Evolutionary conservation across 176 grass and related monocot species (phyloP), one percentile per base, ranked within the genome.

Genomic region (Oryza brachyantha): DNA sequence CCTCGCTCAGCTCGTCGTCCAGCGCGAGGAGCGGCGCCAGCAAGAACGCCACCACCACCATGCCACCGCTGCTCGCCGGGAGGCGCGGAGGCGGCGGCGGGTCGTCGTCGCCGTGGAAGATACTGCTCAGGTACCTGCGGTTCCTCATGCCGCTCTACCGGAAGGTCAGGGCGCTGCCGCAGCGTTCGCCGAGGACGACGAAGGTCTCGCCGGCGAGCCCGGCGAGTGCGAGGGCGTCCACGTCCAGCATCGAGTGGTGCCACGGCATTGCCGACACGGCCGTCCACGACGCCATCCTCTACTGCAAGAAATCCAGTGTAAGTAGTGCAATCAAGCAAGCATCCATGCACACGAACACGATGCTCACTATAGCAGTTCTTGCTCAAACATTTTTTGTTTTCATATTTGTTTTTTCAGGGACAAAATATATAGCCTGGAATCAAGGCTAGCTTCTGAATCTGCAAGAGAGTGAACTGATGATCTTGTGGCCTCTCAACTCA

Each of bases 301-400:
- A 98, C 86, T 98, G 95, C 92, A 98, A 94, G 79, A 98, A 64
- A 63, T 98, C 92, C 79, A 94, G 85, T 46, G 92, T 92, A 69
- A 81, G 89, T 84, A 43, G 13, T 7, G 5, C 11, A 9, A 22
- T 2, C 34, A 10, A 41, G 5, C 34, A 12, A 54, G 5, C n/a
- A 26, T 65, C 8, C 32, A 75, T 16, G n/a, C 32, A 28, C 61
- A 45, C 21, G 5, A 45, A 1, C 60, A 42, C 12, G 32, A 50
- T 34, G 38, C 19, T 54, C 57, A 26, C 40, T 22, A 1, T 38
- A 8, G 29, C 5, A 10, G 45, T 27, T 68, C n/a, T 55, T 27
- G 45, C 75, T 27, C 7, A 76, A 2, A 35, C 3, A 32, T 12
- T 71, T 25, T 13, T 39, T 31, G 8, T 11, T 21, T 24, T 6